Conservation (phyloP, 306 rosid genomes). For the Acacia melanoxylon region DNA sequence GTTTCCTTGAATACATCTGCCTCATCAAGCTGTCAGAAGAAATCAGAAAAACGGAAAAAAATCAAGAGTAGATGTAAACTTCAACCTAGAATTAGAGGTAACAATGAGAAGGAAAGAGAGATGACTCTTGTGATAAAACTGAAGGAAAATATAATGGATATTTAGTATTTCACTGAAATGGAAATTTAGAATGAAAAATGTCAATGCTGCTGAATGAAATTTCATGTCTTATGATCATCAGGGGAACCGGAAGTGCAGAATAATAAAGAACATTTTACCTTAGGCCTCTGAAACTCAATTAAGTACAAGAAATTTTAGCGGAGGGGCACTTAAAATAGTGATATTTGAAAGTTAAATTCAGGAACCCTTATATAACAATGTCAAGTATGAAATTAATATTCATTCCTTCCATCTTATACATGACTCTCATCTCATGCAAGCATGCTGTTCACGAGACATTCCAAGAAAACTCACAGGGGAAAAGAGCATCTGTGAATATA, state of each 20-base stretch:
- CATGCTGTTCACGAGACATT: not conserved
- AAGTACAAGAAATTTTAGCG: not conserved
- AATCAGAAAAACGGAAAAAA: constrained; percentile 4
- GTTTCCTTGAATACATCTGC: constrained; percentile 88
- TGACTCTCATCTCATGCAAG: not conserved
- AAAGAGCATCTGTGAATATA: not conserved
- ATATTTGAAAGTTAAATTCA: not conserved
- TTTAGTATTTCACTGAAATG: not conserved
- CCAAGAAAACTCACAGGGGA: not conserved
- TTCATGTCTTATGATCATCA: not conserved
- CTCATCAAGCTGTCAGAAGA: constrained; percentile 60
- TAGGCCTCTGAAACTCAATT: not conserved
- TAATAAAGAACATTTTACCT: not conserved
- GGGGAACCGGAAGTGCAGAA: not conserved
- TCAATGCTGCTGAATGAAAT: not conserved
- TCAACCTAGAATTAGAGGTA: constrained; percentile 3
- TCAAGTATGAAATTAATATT: not conserved
- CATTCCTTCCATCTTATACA: not conserved
- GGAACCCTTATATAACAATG: not conserved
- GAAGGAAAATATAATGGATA: not conserved
- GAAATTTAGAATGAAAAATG: not conserved
- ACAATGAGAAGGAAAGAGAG: not conserved
- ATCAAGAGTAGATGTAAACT: constrained; percentile 5
- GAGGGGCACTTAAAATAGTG: not conserved
- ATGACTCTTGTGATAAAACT: not conserved